phyloP scores from a whole-genome alignment of 1,284 basidiomycete species.

The Melampsora larici-populina region DNA sequence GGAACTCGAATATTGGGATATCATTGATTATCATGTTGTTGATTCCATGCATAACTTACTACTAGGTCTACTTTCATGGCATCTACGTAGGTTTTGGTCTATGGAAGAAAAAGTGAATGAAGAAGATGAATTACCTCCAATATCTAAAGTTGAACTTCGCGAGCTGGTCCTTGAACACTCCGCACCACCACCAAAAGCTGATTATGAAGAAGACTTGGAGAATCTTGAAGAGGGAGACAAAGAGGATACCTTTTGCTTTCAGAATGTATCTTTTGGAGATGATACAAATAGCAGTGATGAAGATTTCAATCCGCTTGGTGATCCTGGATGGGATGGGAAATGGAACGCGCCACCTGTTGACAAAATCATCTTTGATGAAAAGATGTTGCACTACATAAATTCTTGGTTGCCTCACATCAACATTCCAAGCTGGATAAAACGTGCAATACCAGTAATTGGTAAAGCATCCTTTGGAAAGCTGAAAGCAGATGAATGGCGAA shows the following conservation, averaged over 20 bases:
- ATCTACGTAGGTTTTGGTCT: neutral
- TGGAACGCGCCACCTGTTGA: neutral
- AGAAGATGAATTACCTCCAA: no score
- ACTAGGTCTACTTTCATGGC: no score
- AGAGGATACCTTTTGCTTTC: no score
- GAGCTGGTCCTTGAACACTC: neutral
- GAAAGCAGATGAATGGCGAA: constrained; percentile 15
- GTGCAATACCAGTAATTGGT: constrained; percentile 11
- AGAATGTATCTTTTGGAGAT: no score
- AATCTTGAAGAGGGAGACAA: neutral
- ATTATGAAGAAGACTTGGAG: neutral
- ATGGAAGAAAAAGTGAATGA: no score
- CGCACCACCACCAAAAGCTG: neutral
- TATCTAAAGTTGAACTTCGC: neutral
- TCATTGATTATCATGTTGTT: no score
- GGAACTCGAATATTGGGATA: no score
- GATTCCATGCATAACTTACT: no score
- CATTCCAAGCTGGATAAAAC: constrained; percentile 18
- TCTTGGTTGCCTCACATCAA: neutral
- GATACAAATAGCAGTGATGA: neutral
- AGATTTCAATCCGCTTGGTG: neutral
- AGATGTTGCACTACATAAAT: neutral
- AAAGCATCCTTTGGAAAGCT: constrained; percentile 28
- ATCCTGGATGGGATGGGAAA: neutral
- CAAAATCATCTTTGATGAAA: neutral